A percentile compares a stretch with the other conserved stretches of the same genome.
These are phyloP conservation scores for Trichosanthes truncata DNA, from an alignment of 306 rosid species.

Conservation along the genomic window DNA sequence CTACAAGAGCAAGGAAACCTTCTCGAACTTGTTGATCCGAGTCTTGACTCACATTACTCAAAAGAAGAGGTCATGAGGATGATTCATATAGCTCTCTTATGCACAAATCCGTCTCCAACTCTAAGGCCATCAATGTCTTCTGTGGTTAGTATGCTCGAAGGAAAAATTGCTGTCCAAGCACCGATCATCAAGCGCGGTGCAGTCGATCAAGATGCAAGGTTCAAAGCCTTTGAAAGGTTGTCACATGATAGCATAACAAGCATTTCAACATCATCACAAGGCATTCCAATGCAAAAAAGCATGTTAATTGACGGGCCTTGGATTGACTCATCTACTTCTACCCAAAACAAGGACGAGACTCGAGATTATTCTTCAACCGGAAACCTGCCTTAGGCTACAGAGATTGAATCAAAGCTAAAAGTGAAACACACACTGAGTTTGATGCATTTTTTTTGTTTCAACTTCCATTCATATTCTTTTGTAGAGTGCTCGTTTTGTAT, in stretches of 20 bases:
- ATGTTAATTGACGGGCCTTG: constrained; percentile 50
- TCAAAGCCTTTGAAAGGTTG: constrained; percentile 49
- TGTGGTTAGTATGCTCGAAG: constrained; percentile 84
- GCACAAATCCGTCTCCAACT: constrained; percentile 88
- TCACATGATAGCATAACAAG: constrained; percentile 47
- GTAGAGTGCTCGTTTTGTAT: neutral
- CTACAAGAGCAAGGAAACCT: constrained; percentile 91
- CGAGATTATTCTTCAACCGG: constrained; percentile 20
- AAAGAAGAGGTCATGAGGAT: constrained; percentile 55
- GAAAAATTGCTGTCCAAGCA: constrained; percentile 45
- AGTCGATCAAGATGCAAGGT: constrained; percentile 31
- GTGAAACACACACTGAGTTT: neutral
- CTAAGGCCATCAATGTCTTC: constrained; percentile 83
- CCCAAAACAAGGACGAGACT: constrained; percentile 23
- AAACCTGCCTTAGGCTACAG: constrained; percentile 18
- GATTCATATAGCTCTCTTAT: constrained; percentile 62
- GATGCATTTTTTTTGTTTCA: neutral
- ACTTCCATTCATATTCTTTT: constrained; percentile 5
- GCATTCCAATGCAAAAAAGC: constrained; percentile 29
- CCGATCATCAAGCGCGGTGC: constrained; percentile 31
- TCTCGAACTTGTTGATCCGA: constrained; percentile 64
- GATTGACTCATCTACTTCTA: constrained; percentile 39
- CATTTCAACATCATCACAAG: constrained; percentile 27
- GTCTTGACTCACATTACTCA: constrained; percentile 47
- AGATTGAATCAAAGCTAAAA: neutral